phyloP scores from a whole-genome alignment of 176 grass and related monocot species.

The Zea mays region Zm-B73-REFERENCE-NAM-5.0 NC_050105.1:124410001-124410500 shows the following conservation, averaged over 20 bases:
- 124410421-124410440: not conserved
- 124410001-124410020: not conserved
- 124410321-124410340: slow-evolving; percentile 2
- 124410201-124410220: slow-evolving; percentile 80
- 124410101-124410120: slow-evolving; percentile 66
- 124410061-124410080: not conserved
- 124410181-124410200: slow-evolving; percentile 81
- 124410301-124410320: not conserved
- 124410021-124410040: not conserved
- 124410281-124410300: not conserved
- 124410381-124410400: not conserved
- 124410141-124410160: slow-evolving; percentile 62
- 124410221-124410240: slow-evolving; percentile 64
- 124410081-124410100: not conserved
- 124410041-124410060: not conserved
- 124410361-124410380: not conserved
- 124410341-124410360: slow-evolving; percentile 15
- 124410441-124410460: not conserved
- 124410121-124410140: slow-evolving; percentile 64
- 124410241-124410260: slow-evolving; percentile 85
- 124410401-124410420: slow-evolving; percentile 2
- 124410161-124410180: slow-evolving; percentile 67
- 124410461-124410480: not conserved
- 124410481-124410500: not conserved
- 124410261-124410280: slow-evolving; percentile 38